phyloP scores from a whole-genome alignment of 805 yeast species.

The Yamadazyma akitaensis region DNA sequence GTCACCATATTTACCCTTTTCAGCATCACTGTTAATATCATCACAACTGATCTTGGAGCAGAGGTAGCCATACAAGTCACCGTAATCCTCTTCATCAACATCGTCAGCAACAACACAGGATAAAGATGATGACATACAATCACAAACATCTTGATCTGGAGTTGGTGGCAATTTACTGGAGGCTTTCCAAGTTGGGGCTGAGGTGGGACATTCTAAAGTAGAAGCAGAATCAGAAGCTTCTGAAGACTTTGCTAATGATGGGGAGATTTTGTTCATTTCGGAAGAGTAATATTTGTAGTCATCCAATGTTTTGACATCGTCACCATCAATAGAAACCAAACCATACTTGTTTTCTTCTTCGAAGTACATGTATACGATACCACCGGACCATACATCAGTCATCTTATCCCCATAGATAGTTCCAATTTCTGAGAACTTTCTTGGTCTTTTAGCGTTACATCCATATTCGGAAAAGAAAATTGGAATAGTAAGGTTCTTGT shows the following conservation, averaged over 20 bases:
- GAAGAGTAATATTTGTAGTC: constrained; percentile 50
- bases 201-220: constrained; percentile 71
- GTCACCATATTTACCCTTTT: constrained; percentile 65
- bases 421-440: constrained; percentile 72
- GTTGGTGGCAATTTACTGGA: constrained; percentile 73
- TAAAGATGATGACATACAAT: constrained; percentile 55
- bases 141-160: constrained; percentile 62
- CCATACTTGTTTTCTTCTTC: constrained; percentile 84
- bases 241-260: constrained; percentile 38
- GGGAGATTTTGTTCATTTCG: constrained; percentile 34
- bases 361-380: constrained; percentile 88
- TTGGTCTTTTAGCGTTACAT: constrained; percentile 70
- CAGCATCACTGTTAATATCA: constrained; percentile 62
- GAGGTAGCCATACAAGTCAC: constrained; percentile 52
- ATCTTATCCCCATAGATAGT: constrained; percentile 64
- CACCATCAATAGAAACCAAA: constrained; percentile 54
- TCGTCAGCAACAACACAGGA: constrained; percentile 58
- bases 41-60: constrained; percentile 57
- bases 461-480: constrained; percentile 88
- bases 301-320: constrained; percentile 52
- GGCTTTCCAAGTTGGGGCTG: constrained; percentile 58
- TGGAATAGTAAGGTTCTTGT: constrained; percentile 70
- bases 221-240: constrained; percentile 32
- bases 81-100: constrained; percentile 56
- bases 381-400: constrained; percentile 94